These are phyloP conservation scores for Trypanosoma brucei DNA, from an alignment of 208 protist genomes.

Conservation along the genomic window DNA sequence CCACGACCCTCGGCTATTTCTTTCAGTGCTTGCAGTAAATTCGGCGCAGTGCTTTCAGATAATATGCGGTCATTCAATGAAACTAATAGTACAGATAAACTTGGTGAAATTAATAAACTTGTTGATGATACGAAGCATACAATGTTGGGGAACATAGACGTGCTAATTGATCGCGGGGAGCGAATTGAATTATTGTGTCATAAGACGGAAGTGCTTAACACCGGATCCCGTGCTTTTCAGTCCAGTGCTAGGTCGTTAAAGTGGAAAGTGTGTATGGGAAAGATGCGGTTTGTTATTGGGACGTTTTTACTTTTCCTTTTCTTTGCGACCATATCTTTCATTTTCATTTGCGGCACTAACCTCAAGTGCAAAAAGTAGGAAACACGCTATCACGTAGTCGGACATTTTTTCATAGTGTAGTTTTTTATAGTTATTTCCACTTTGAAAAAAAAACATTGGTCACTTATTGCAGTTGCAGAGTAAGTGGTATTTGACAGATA, in stretches of 20 bases:
- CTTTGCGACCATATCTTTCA: too few relatives aligned
- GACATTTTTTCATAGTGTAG: too few relatives aligned
- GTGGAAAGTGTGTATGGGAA: conserved; percentile 47
- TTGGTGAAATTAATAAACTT: conserved; percentile 63
- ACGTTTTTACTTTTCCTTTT: too few relatives aligned
- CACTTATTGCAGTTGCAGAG: too few relatives aligned
- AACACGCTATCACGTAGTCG: too few relatives aligned
- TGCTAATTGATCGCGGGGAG: conserved; percentile 73
- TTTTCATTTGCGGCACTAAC: too few relatives aligned
- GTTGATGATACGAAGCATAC: conserved; percentile 71
- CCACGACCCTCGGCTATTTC: conserved; percentile 41
- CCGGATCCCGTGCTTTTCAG: conserved; percentile 66
- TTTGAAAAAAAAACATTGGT: too few relatives aligned
- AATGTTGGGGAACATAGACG: conserved; percentile 84
- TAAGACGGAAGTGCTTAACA: conserved; percentile 57
- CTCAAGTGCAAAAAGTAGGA: too few relatives aligned
- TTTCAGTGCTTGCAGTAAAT: conserved; percentile 33
- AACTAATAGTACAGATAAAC: conserved; percentile 51
- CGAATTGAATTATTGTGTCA: conserved; percentile 80
- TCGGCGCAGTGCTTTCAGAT: conserved; percentile 34
- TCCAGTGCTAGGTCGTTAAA: conserved; percentile 48
- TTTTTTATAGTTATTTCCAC: too few relatives aligned
- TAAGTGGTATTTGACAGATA: too few relatives aligned
- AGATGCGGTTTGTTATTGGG: conserved; percentile 27
- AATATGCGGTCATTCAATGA: conserved; percentile 37